Evolutionary conservation across 108 stramenopile genomes (phyloP).

Genomic region (Pseudonitzschia multistriata): DNA sequence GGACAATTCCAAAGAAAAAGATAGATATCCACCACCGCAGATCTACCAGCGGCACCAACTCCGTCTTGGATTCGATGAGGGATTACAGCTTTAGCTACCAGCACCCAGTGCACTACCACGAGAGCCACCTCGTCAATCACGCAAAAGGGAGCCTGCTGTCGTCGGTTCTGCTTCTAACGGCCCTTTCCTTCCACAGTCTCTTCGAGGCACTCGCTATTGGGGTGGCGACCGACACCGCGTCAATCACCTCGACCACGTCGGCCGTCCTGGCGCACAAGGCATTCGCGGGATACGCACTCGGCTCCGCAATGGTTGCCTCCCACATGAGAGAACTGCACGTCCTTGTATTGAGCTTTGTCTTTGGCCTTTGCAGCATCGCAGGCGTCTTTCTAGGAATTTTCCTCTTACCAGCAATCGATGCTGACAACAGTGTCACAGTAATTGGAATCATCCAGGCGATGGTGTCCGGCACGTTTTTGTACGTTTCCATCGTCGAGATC

Average conservation of each 20-base stretch:
- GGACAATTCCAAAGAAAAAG: too few relatives aligned
- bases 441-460: conserved; percentile 36
- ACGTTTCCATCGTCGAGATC: conserved; percentile 46
- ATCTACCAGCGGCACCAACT: not conserved
- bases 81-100: not conserved
- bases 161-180: conserved; percentile 33
- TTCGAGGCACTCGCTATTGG: conserved; percentile 51
- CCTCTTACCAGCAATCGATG: not conserved
- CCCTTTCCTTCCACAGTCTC: conserved; percentile 40
- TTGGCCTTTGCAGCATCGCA: conserved; percentile 21
- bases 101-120: not conserved
- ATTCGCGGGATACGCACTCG: conserved; percentile 46
- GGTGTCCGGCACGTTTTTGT: conserved; percentile 46
- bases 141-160: conserved; percentile 28
- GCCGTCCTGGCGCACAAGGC: conserved; percentile 47
- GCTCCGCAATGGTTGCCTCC: conserved; percentile 26
- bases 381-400: conserved; percentile 30
- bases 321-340: conserved; percentile 9
- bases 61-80: not conserved
- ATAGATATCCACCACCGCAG: not conserved
- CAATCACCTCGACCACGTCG: conserved; percentile 23
- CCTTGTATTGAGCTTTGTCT: conserved; percentile 20
- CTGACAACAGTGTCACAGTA: not conserved
- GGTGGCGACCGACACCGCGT: not conserved
- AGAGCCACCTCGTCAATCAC: conserved; percentile 29